Base-by-base conservation (phyloP, 129 eudicot genomes). In the Flaveria trinervia region DNA sequence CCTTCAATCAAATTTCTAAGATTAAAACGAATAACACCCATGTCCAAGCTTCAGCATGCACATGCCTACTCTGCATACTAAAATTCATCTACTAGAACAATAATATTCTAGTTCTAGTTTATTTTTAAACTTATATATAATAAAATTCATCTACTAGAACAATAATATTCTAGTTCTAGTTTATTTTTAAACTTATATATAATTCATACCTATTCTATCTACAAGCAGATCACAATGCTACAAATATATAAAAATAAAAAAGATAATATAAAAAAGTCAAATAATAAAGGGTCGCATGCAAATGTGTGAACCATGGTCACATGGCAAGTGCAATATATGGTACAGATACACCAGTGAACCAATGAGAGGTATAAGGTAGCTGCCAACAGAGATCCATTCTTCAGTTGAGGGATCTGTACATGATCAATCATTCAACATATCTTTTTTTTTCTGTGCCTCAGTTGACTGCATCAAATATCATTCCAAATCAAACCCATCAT, bases 351-450 rank as follows among this genome's bases (percentile, higher is more conserved):
- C 55, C 23, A 75, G 51, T 65, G 64, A 56, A 12, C 70, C 76
- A 77, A 4, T 79, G 68, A 73, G 60, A 73, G 60, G 65, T 25
- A 20, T 49, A 64, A 65, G 50, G 78, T 65, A 41, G 50, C 61
- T 73, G 83, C 83, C 83, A 79, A 73, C 9, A 71, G 61, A 64
- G 45, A 65, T 79, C 78, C 83, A 49, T 43, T 71, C 77, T 49
- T 61, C 76, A 68, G 44, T 11, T 25, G 5, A 59, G 66, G 33
- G 11, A 36, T 57, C 71, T 71, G 23, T 20, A 20, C 22, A 20
- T 39, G 43, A 14, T 73, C 75, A 77, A 52, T 69, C 74, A 68
- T 59, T 44, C 70, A 54, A 13, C 46, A 68, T 25, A 77, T 77
- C 81, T 77, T 77, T 77, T 68, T 28, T 77, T 68, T 28, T 56